Base-by-base conservation (phyloP, 2,329 filamentous ascomycete genomes). In the Aspergillus alliaceus region DNA sequence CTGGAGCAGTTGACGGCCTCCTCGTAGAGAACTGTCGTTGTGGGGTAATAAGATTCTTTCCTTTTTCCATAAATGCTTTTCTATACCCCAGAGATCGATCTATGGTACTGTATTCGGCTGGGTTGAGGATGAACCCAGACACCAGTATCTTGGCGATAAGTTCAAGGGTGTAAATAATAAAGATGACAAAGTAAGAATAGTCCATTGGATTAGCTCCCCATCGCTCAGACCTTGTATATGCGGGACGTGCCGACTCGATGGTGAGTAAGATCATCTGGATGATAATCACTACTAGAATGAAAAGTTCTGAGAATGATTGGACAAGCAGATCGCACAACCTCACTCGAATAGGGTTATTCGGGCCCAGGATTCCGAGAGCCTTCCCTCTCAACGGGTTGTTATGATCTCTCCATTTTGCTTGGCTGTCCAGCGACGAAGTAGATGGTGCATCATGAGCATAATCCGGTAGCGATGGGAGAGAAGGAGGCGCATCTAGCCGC, bases 101-200 rank as follows among this genome's bases (percentile, higher is more conserved):
- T 60, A 96, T 90, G 5, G 92, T 96, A 74, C 91, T 96, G 74
- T 97, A 97, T 70, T 97, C 93, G 8, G 86, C 80, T 1, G 95
- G 90, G 70, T 99, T 99, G 63, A 96, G 80, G 31, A 99, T 82
- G 66, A 99, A 90, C 0, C 95, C 96, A 0, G 95, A 99, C 0
- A 99, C 96, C 59, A 99, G 88, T 40, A 93, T 88, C 54, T 93
- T 89, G 59, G 90, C 86, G 54, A 89, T 79, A 34, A 96, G 83
- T 74, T 99, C 96, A 22, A 96, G 68, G 0, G 93, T 96, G 72
- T 98, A 99, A 50, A 99, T 84, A 57, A 89, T 80, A 72, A 99
- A 99, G 6, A 99, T 85, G 2, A 75, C 86, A 44, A 98, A 81
- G 56, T 98, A 84, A 24, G 88, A 86, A 81, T 87, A 96, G 72